Evolutionary conservation across 495 filamentous ascomycete species (phyloP), one percentile per base, ranked within the genome.

Genomic region (Xeromyces bisporus): DNA sequence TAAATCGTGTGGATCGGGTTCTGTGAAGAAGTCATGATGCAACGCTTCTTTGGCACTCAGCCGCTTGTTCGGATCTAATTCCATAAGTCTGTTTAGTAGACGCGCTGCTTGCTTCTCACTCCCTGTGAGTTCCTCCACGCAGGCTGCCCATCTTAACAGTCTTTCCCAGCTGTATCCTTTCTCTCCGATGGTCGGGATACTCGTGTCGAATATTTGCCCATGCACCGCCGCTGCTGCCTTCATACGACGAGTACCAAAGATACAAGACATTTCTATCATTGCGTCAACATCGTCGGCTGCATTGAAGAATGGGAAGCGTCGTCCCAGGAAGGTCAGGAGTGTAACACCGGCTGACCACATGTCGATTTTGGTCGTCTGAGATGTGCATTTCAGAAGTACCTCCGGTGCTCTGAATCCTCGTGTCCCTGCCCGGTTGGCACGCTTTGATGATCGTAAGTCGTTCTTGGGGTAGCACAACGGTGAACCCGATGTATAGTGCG

Each of bases 321-420:
- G 74, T 9, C 80, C 79, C 6, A 97, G 66, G 27, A 97, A 73
- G 1, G 89, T 96, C 8, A 97, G 59, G 1, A 97, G 70, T 35
- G 96, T 91, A 6, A 97, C 84, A 13, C 89, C 89, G 0, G 75
- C 85, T 9, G 84, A 93, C 89, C 89, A 97, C 44, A 97, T 78
- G 51, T 97, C 89, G 40, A 97, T 87, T 49, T 82, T 83, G 6
- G 79, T 84, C n/a, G 79, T 93, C 53, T 97, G 89, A 24, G 79
- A 76, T 1, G 91, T 96, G 53, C 89, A 97, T 54, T 97, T 97
- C 54, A 97, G 79, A 1, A 97, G 68, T 10, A 97, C 89, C 51
- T 97, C 89, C 25, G 89, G 89, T 0, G 89, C 91, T 15, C 89
- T 77, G 51, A 97, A 97, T 2, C 89, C 89, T 39, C 89, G 66